Base-by-base conservation (phyloP, 2,329 filamentous ascomycete species). In the Claviceps africana region DNA sequence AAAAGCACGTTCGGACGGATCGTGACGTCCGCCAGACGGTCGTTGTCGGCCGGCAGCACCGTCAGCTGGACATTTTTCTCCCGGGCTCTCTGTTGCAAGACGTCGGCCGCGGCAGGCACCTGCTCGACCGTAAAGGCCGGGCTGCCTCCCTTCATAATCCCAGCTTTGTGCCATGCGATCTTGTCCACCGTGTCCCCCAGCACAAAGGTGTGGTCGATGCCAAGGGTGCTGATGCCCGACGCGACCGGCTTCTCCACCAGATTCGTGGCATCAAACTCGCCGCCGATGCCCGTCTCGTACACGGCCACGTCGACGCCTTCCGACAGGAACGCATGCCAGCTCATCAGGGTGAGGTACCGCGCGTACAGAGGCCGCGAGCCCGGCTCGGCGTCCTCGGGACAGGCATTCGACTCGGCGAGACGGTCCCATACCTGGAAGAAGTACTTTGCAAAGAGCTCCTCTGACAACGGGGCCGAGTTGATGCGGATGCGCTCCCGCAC, bases 101-200 rank as follows among this genome's bases (percentile, higher is more conserved):
- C 76, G 25, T 65, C 59, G 13, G 68, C 63, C 1, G 72, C 73
- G 1, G 61, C 67, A 2, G 70, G 63, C 0, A 72, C 64, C 62
- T 83, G 81, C 30, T 72, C 65, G 4, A 79, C 68, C 0, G 77
- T 79, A 48, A 84, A 83, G 2, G 79, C 79, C 19, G 75, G 72
- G 10, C 72, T 71, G 1, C 76, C 78, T 0, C 62, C 52, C 66
- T 86, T 86, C 70, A 86, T 80, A 53, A 87, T 83, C 1, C 83
- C 84, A 1, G 81, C 79, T 66, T 87, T 87, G 65, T 87, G 82
- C 83, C 83, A 86, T 0, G 83, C 81, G 56, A 87, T 85, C 64
- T 80, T 73, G 33, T 77, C 78, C 11, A 85, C 68, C 0, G 79
- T 83, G 19, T 74, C 65, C 4, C 84, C 84, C 1, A 88, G 72